These are phyloP conservation scores for Monilinia fructicola DNA, from an alignment of 2,329 filamentous ascomycete genomes.

Conservation along the genomic window DNA sequence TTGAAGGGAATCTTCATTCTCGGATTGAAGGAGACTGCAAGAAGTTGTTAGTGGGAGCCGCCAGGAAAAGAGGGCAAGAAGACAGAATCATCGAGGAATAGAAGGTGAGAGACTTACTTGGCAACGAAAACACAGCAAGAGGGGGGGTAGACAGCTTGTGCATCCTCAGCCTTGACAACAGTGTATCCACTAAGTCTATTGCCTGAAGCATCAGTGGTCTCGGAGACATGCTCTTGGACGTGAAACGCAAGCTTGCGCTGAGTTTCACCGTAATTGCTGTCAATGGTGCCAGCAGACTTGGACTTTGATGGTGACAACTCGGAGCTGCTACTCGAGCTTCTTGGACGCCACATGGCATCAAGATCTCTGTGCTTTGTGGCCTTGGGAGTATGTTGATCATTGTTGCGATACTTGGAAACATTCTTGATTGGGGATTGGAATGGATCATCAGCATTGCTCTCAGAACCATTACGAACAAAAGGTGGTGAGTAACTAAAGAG, in stretches of 20 bases:
- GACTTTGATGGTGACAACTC: constrained; percentile 20
- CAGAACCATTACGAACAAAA: constrained; percentile 35
- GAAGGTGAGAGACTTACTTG: constrained; percentile 52
- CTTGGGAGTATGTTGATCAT: constrained; percentile 33
- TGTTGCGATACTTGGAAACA: constrained; percentile 16
- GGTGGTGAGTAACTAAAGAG: constrained; percentile 35
- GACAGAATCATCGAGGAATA: background rate
- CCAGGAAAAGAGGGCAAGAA: background rate
- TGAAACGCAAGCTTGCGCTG: constrained; percentile 27
- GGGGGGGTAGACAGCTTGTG: constrained; percentile 44
- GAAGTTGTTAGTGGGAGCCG: constrained; percentile 7
- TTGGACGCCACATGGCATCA: constrained; percentile 37
- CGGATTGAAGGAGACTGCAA: constrained; percentile 51
- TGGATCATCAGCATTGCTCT: constrained; percentile 32
- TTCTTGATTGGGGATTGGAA: constrained; percentile 30
- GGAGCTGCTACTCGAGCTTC: constrained; percentile 30
- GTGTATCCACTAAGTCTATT: constrained; percentile 21
- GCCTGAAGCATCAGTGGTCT: constrained; percentile 15
- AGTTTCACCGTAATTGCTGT: constrained; percentile 23
- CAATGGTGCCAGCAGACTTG: constrained; percentile 1
- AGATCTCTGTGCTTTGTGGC: constrained; percentile 29
- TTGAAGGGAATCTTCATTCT: constrained; percentile 53
- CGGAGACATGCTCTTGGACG: constrained; percentile 26
- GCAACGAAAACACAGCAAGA: constrained; percentile 64
- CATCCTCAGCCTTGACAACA: constrained; percentile 33